These are phyloP conservation scores for Tephrocybe sp. DNA, from an alignment of 768 basidiomycete species.

Conservation along the genomic window DNA sequence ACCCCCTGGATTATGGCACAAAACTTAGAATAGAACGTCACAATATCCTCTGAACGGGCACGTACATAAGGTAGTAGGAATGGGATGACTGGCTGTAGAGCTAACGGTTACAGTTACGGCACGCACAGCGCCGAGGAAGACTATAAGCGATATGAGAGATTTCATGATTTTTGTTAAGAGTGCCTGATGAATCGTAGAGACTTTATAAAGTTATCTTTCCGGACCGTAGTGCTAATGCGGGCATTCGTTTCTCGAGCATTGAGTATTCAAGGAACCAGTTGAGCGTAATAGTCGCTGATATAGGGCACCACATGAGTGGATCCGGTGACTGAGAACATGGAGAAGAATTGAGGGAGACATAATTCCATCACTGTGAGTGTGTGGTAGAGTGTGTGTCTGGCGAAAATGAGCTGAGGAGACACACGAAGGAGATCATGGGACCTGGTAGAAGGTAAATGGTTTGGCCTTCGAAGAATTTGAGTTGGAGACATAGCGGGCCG, in stretches of 20 bases:
- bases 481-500: background rate
- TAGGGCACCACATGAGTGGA: background rate
- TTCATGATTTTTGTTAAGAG: slow-evolving; percentile 4
- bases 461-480: background rate
- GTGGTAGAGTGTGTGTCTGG: background rate
- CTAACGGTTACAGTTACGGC: slow-evolving; percentile 28
- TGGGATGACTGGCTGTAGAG: slow-evolving; percentile 28
- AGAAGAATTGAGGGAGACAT: background rate
- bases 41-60: background rate
- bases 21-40: background rate
- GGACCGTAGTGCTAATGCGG: slow-evolving; percentile 10
- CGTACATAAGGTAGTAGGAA: slow-evolving; percentile 31
- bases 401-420: background rate
- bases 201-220: background rate
- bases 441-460: background rate
- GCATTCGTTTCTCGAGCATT: slow-evolving; percentile 1
- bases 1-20: slow-evolving; percentile 22
- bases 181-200: background rate
- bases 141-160: slow-evolving; percentile 10
- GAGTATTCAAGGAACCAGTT: background rate
- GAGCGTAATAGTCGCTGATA: slow-evolving; percentile 1
- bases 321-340: background rate
- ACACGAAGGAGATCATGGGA: slow-evolving; percentile 1
- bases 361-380: background rate
- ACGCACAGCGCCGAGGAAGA: slow-evolving; percentile 6